Base-by-base conservation (phyloP, 208 protist genomes). In the Sergeia podlipaevii region DNA sequence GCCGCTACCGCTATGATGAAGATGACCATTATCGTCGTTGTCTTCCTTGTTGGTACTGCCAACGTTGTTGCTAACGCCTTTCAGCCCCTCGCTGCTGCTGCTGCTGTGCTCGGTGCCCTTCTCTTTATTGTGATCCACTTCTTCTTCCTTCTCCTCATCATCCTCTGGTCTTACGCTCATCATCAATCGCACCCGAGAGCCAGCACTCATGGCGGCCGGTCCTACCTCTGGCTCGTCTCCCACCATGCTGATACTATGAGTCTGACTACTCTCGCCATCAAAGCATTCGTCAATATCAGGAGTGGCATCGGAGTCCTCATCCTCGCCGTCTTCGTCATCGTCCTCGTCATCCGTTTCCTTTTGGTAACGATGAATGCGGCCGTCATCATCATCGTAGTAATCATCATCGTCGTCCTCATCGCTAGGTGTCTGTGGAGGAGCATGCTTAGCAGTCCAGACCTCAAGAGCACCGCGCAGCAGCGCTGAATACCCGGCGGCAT, bases 391-490 rank as follows among this genome's bases (percentile, higher is more conserved):
- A 29, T 59, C 48, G 32, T n/a, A n/a, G n/a, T n/a, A n/a, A n/a
- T 52, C 36, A 2, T 52, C 45, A 7, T 63, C 44, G 23, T 57
- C 54, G 10, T 37, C 50, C 20, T 72, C 71, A 6, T 65, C 58
- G 15, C 45, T 38, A 6, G 32, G 20, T n/a, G 27, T 42, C 0
- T 29, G 48, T 4, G 43, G 29, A 8, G 60, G 24, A 11, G 67
- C 59, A 47, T 84, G 77, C 32, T 34, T 54, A 32, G 70, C 54
- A 6, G 55, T 38, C 84, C 84, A 91, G 41, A 41, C 32, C 1
- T 80, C 67, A 26, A 85, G 46, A 2, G 71, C 79, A 7, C 49
- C 64, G 4, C 74, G 53, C 33, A 91, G 47, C 32, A 91, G 55
- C 26, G 43, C 48, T 3, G 79, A 88, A 62, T 78, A 69, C 20